Conservation (phyloP, 306 rosid species). For the Trichosanthes truncata region DNA sequence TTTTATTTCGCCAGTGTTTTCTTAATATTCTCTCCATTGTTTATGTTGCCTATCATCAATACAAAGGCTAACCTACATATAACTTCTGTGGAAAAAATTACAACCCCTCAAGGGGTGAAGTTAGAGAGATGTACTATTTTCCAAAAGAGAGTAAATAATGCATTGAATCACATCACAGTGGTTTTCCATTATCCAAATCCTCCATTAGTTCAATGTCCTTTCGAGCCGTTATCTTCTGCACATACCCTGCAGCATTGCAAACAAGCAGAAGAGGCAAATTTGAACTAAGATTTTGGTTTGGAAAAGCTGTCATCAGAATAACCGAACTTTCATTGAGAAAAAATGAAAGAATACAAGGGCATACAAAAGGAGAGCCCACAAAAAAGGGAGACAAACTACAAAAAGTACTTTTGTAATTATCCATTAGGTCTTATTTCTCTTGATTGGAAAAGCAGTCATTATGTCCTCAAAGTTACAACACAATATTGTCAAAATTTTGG, state of each 20-base stretch:
- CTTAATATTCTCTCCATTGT: neutral
- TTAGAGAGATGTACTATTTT: neutral
- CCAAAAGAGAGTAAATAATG: neutral
- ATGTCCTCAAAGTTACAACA: neutral
- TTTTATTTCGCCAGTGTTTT: neutral
- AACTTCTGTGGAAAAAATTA: neutral
- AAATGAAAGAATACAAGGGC: too few relatives aligned
- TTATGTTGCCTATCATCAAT: neutral
- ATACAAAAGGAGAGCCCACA: too few relatives aligned
- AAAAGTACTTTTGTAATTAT: too few relatives aligned
- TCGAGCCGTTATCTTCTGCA: conserved; percentile 92
- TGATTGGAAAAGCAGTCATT: neutral
- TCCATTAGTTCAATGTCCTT: conserved; percentile 79
- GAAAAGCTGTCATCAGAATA: neutral
- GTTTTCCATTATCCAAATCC: conserved; percentile 71
- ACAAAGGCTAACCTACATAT: neutral
- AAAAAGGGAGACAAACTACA: too few relatives aligned
- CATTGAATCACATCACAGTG: conserved; percentile 43
- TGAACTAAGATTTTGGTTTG: neutral
- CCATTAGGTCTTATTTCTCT: too few relatives aligned
- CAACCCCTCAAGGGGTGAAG: neutral
- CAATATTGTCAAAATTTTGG: neutral
- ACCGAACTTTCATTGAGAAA: too few relatives aligned
- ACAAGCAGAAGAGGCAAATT: neutral
- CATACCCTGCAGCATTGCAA: conserved; percentile 62